These are phyloP conservation scores for Chenopodium berlandieri DNA, from an alignment of 148 eudicot genomes.

Conservation along the genomic window DNA sequence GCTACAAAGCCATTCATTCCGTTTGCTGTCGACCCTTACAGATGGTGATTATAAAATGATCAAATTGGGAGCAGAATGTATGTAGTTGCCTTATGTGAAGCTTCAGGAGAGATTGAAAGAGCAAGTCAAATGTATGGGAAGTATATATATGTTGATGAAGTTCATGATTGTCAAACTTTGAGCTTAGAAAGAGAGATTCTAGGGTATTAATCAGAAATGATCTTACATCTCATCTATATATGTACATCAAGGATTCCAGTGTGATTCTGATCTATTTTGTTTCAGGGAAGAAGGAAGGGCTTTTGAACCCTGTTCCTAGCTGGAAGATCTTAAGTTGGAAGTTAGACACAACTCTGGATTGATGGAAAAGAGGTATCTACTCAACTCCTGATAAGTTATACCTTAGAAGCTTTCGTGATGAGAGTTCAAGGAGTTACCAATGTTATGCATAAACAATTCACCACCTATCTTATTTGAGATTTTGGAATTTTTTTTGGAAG, in stretches of 20 bases:
- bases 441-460: neutral
- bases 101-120: neutral
- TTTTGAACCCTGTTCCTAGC: slow-evolving; percentile 77
- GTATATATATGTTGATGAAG: too few relatives aligned
- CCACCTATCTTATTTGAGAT: neutral
- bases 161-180: too few relatives aligned
- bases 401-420: neutral
- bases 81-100: neutral
- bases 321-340: slow-evolving; percentile 85
- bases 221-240: too few relatives aligned
- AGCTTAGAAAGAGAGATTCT: too few relatives aligned
- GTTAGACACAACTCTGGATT: slow-evolving; percentile 57
- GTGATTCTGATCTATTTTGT: slow-evolving; percentile 23
- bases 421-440: neutral
- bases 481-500: too few relatives aligned
- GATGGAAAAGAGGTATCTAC: slow-evolving; percentile 38
- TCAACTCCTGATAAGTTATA: slow-evolving; percentile 33
- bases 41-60: too few relatives aligned
- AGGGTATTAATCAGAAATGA: too few relatives aligned
- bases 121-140: neutral
- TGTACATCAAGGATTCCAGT: neutral
- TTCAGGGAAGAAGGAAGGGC: slow-evolving; percentile 50
- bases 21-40: too few relatives aligned
- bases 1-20: too few relatives aligned
- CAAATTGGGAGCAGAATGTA: neutral